Conservation (phyloP, 768 basidiomycete genomes). For the Paxillus ammoniavirescens region DNA sequence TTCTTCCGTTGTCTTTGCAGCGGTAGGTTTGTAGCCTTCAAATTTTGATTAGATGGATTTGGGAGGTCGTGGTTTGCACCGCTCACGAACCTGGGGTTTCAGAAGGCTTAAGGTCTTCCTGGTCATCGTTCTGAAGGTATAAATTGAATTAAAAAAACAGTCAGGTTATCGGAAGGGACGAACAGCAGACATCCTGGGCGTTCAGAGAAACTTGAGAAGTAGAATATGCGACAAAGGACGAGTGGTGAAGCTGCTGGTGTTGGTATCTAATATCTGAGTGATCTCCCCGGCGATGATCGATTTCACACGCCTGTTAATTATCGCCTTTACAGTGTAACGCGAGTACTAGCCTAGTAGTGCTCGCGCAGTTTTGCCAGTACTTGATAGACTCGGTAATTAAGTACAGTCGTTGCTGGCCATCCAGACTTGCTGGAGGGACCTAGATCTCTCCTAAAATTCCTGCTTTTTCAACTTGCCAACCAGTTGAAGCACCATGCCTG, state of each 20-base stretch:
- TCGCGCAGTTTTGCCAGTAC: no score
- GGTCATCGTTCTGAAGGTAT: slow-evolving; percentile 51
- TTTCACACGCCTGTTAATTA: slow-evolving; percentile 58
- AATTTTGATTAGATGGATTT: slow-evolving; percentile 20
- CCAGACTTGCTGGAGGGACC: no score
- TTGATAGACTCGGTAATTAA: no score
- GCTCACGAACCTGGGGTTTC: slow-evolving; percentile 58
- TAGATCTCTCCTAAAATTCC: no score
- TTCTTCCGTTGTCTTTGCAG: slow-evolving; percentile 73
- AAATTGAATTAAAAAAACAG: slow-evolving; percentile 5
- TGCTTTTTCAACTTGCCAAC: not conserved
- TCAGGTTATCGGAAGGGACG: slow-evolving; percentile 22
- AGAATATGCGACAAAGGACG: slow-evolving; percentile 7
- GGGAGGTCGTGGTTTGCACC: slow-evolving; percentile 2
- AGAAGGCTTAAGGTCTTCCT: slow-evolving; percentile 67
- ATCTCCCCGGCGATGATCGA: slow-evolving; percentile 35
- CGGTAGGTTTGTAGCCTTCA: slow-evolving; percentile 72
- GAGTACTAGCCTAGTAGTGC: no score
- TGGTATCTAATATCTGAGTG: slow-evolving; percentile 10
- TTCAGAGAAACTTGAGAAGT: not conserved
- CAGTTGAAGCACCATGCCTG: no score
- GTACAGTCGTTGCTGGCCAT: no score
- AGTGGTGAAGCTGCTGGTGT: slow-evolving; percentile 13
- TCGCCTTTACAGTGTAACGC: not conserved
- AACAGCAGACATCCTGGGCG: slow-evolving; percentile 52